Conservation (phyloP, 805 yeast genomes). For the Isabelozyma rhagii region DNA sequence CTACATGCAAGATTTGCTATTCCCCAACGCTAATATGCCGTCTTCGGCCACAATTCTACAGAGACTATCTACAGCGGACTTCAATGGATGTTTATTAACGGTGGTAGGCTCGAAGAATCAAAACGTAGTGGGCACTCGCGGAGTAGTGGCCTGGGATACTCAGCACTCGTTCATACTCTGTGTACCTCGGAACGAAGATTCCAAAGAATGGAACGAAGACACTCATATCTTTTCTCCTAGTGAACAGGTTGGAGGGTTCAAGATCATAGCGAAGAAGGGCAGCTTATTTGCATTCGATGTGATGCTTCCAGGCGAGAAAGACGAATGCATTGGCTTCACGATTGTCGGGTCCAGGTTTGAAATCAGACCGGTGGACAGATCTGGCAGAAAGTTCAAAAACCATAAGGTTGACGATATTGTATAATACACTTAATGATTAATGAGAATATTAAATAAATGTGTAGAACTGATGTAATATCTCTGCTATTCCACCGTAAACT, state of each 20-base stretch:
- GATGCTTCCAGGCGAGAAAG: constrained; percentile 27
- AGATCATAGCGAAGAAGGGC: constrained; percentile 65
- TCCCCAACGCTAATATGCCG: constrained; percentile 24
- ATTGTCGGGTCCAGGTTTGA: constrained; percentile 78
- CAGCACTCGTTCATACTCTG: constrained; percentile 68
- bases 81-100: constrained; percentile 66
- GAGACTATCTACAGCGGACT: constrained; percentile 73
- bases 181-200: constrained; percentile 37
- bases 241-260: constrained; percentile 56
- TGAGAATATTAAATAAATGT: not conserved
- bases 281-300: constrained; percentile 56
- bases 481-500: no score
- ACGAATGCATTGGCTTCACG: constrained; percentile 49
- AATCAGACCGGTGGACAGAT: constrained; percentile 73
- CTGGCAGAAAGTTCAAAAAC: constrained; percentile 80
- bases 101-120: constrained; percentile 58
- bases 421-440: constrained; percentile 5
- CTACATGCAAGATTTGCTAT: constrained; percentile 59
- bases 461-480: no score
- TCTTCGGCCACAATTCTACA: constrained; percentile 36
- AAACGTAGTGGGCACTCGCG: constrained; percentile 57
- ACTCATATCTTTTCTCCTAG: constrained; percentile 18
- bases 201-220: constrained; percentile 31
- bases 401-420: constrained; percentile 63
- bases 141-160: constrained; percentile 84